Conservation (phyloP, 1,284 basidiomycete species). For the Tilletia walkeri region DNA sequence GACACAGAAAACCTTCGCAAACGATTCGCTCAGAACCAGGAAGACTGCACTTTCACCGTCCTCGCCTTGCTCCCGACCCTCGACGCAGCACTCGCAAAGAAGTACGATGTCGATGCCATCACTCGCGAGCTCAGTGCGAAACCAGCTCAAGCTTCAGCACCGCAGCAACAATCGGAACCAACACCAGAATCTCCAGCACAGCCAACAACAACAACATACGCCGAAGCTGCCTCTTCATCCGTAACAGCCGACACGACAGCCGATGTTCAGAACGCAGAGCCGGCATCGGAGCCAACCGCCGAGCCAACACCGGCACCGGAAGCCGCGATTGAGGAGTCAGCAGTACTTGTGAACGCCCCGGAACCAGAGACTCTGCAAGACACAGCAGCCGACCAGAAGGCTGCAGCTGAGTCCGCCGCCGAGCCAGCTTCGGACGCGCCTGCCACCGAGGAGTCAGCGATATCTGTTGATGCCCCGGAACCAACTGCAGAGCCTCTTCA, state of each 20-base stretch:
- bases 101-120: conserved; percentile 78
- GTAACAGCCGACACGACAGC: no score
- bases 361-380: no score
- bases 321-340: neutral
- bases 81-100: conserved; percentile 68
- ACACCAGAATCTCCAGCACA: neutral
- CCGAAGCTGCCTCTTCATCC: neutral
- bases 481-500: conserved; percentile 15
- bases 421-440: neutral
- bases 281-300: no score
- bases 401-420: neutral
- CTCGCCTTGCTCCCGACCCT: conserved; percentile 77
- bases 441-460: neutral
- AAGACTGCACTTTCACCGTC: conserved; percentile 77
- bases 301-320: no score
- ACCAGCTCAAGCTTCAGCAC: conserved; percentile 14
- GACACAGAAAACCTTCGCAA: conserved; percentile 66
- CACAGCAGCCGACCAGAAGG: no score
- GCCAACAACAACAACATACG: neutral
- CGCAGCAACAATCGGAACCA: conserved; percentile 12
- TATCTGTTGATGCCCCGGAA: neutral
- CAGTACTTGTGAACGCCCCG: neutral
- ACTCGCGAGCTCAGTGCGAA: conserved; percentile 68
- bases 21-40: conserved; percentile 76
- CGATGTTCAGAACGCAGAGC: no score